These are phyloP conservation scores for Quercus cerris DNA, from an alignment of 306 rosid species.

Conservation along the genomic window DNA sequence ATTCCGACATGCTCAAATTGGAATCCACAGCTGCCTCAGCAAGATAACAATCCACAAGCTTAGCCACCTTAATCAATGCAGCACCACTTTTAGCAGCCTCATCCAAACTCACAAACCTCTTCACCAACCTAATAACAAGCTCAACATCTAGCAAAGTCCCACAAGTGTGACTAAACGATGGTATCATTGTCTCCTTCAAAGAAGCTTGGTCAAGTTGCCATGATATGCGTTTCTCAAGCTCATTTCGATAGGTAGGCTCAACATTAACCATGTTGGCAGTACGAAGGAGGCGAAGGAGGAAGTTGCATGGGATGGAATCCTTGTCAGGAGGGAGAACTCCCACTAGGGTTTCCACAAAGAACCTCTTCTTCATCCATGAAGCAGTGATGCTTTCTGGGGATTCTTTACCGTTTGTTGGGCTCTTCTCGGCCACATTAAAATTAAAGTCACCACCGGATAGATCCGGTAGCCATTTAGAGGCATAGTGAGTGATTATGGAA, in stretches of 20 bases:
- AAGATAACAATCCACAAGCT: constrained; percentile 68
- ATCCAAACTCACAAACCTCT: constrained; percentile 61
- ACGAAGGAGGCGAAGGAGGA: constrained; percentile 76
- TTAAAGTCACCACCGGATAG: constrained; percentile 29
- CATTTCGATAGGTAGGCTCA: constrained; percentile 47
- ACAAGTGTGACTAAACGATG: constrained; percentile 84
- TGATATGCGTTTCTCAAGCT: constrained; percentile 70
- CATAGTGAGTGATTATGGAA: constrained; percentile 83
- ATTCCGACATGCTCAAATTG: constrained; percentile 51
- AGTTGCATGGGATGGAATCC: constrained; percentile 83
- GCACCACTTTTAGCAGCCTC: constrained; percentile 49
- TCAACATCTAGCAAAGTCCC: constrained; percentile 77
- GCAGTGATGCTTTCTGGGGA: constrained; percentile 58
- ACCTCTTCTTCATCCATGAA: constrained; percentile 80
- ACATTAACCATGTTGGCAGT: constrained; percentile 83
- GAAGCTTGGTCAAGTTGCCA: constrained; percentile 89
- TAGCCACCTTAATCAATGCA: constrained; percentile 78
- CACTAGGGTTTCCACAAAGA: constrained; percentile 84
- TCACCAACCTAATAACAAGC: constrained; percentile 60
- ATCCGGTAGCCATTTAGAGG: constrained; percentile 95
- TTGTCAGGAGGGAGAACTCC: constrained; percentile 84
- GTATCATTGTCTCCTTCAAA: constrained; percentile 76
- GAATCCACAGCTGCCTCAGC: constrained; percentile 82
- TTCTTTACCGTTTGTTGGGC: constrained; percentile 35
- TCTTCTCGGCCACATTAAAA: constrained; percentile 14